phyloP scores from a whole-genome alignment of 805 yeast genomes.

The Wickerhamiella australiensis region DNA sequence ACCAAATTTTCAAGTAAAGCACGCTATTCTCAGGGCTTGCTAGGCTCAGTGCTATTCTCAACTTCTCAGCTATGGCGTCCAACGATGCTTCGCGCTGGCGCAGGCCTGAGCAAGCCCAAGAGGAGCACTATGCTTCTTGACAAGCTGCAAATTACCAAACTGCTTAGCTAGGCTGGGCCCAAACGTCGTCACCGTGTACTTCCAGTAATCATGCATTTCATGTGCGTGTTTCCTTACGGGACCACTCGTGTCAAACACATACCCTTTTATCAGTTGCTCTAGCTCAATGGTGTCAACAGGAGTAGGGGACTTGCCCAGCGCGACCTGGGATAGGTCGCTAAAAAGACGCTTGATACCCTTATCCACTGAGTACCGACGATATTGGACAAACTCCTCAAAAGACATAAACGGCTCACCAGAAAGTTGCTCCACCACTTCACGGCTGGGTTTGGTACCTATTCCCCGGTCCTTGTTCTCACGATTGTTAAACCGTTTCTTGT shows the following conservation, averaged over 20 bases:
- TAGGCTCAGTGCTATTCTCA: too few relatives aligned
- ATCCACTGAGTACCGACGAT: neutral
- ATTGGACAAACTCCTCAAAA: neutral
- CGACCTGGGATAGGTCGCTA: too few relatives aligned
- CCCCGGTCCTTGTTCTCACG: neutral
- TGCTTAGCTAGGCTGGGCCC: neutral
- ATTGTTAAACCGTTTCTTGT: neutral
- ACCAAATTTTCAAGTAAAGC: too few relatives aligned
- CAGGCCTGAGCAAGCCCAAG: slow-evolving; percentile 3
- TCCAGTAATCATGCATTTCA: neutral
- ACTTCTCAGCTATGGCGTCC: too few relatives aligned
- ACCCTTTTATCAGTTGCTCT: neutral
- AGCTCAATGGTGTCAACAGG: too few relatives aligned
- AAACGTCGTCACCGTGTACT: neutral
- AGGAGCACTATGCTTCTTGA: neutral
- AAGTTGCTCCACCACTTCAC: neutral
- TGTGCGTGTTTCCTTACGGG: neutral
- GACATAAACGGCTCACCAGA: slow-evolving; percentile 5
- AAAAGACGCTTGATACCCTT: too few relatives aligned
- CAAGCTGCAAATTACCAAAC: slow-evolving; percentile 4
- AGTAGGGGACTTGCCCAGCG: too few relatives aligned
- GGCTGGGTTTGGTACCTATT: neutral
- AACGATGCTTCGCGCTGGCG: neutral
- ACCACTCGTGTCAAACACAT: neutral
- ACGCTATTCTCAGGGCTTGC: too few relatives aligned